Evolutionary conservation across 1,139 yeast species (phyloP).

Genomic region (Geotrichum histeridarum): DNA sequence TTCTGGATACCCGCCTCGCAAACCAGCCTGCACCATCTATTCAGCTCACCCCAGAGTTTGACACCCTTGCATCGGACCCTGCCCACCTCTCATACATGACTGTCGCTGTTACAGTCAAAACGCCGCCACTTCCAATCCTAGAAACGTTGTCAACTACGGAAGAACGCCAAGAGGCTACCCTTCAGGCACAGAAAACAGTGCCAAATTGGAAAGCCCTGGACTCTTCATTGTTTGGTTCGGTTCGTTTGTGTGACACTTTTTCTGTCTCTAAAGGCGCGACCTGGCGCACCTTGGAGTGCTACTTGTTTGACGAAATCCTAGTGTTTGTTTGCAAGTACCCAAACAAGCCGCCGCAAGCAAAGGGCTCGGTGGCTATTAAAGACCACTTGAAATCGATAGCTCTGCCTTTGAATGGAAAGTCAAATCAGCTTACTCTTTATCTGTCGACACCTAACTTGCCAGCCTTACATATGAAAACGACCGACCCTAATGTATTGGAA

Average conservation of each 20-base stretch:
- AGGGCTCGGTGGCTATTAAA: slow-evolving; percentile 22
- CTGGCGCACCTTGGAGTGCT: slow-evolving; percentile 27
- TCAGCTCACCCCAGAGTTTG: not conserved
- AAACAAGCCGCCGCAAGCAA: slow-evolving; percentile 14
- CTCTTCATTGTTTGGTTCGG: slow-evolving; percentile 22
- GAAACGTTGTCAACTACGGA: not conserved
- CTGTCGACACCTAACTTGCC: slow-evolving; percentile 17
- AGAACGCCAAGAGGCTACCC: slow-evolving; percentile 5
- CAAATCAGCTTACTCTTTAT: slow-evolving; percentile 15
- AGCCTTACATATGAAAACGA: slow-evolving; percentile 17
- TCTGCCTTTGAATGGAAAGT: slow-evolving; percentile 12
- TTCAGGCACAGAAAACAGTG: slow-evolving; percentile 11
- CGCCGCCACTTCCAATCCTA: not conserved
- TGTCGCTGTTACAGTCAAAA: slow-evolving; percentile 6
- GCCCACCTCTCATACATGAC: not conserved
- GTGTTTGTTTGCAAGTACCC: slow-evolving; percentile 22
- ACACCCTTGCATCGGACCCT: not conserved
- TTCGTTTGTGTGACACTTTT: slow-evolving; percentile 24
- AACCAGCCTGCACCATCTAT: slow-evolving; percentile 2
- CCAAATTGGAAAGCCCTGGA: slow-evolving; percentile 23
- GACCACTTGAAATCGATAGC: slow-evolving; percentile 20
- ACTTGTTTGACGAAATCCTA: slow-evolving; percentile 24
- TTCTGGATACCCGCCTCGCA: not conserved
- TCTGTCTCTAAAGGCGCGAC: slow-evolving; percentile 21
- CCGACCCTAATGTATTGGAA: slow-evolving; percentile 14